Percentiles rank a stretch among this genome's conserved stretches.
Evolutionary conservation across 768 basidiomycete species (phyloP).

Genomic region (Xerocomellus amylosporus): DNA sequence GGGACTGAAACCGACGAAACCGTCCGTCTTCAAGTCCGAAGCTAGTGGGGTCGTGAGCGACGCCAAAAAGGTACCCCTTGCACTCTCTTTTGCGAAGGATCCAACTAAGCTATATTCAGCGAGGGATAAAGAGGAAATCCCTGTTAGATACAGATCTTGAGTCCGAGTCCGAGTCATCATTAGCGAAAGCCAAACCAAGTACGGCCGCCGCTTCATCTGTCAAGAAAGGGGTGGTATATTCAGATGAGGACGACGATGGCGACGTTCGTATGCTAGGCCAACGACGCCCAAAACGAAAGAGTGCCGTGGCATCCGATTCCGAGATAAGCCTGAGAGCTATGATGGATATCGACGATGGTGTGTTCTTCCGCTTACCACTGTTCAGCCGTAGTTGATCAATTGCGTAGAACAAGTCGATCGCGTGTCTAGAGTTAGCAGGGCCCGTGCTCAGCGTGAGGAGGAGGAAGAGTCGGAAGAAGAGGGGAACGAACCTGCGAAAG

Average conservation of each 20-base stretch:
- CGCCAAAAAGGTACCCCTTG: conserved; percentile 3
- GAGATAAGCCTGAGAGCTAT: conserved; percentile 50
- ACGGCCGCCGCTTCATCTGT: conserved; percentile 22
- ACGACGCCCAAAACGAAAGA: conserved; percentile 33
- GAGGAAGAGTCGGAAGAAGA: conserved; percentile 25
- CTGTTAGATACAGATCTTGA: conserved; percentile 23
- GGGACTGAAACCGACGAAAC: background rate
- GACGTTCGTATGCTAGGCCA: conserved; percentile 22
- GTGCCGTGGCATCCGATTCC: conserved; percentile 41
- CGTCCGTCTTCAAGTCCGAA: background rate
- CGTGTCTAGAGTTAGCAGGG: conserved; percentile 16
- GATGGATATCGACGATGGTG: conserved; percentile 81
- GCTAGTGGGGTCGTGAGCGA: background rate
- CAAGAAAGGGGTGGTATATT: conserved; percentile 50
- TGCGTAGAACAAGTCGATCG: conserved; percentile 26
- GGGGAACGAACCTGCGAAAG: conserved; percentile 33
- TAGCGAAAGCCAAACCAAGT: conserved; percentile 9
- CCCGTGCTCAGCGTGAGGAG: conserved; percentile 21
- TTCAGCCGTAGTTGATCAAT: conserved; percentile 13
- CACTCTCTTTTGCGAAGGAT: background rate
- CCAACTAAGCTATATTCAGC: conserved; percentile 29
- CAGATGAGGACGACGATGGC: conserved; percentile 57
- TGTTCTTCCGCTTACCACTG: conserved; percentile 22
- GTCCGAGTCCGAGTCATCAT: conserved; percentile 18
- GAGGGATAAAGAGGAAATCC: conserved; percentile 46